Evolutionary conservation across 2,329 filamentous ascomycete genomes (phyloP), one percentile per base, ranked within the genome.

Genomic region (Paecilomyces sp.): DNA sequence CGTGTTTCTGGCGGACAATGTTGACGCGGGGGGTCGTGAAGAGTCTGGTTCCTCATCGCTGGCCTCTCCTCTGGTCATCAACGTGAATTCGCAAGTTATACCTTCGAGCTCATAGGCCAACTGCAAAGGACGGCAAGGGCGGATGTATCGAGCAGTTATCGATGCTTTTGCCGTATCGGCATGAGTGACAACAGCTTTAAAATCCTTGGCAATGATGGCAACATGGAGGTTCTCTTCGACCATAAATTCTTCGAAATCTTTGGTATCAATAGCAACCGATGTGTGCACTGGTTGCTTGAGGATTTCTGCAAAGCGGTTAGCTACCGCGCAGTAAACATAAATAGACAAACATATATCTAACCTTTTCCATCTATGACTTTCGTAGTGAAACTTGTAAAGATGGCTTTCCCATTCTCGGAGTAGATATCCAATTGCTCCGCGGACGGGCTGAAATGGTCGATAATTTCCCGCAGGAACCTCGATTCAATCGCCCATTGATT

Each of bases 341-440:
- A 58, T 22, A 3, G 25, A 12, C 28, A 18, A 28, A 6, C 9
- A 53, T 56, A 3, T 34, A 54, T 15, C 60, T 56, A 61, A 82
- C 83, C 81, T 75, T 84, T 86, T 7, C 84, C 84, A 60, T 85
- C 82, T 50, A 79, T 79, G 24, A 87, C 79, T 67, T 87, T 88
- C 60, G 86, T 84, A 0, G 85, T 88, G 67, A 85, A 88, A 69
- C 85, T 88, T 4, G 85, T 87, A 68, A 88, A 87, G 6, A 84
- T 79, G 2, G 80, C 82, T 61, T 83, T 82, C 9, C 78, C 81
- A 13, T 83, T 80, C 56, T 86, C 80, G 9, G 81, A 80, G 62
- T 80, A 84, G 57, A 88, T 81, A 62, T 87, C 85, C 5, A 88
- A 75, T 70, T 87, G 83, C 69, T 88, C 85, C 0, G 85, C 85